phyloP scores from a whole-genome alignment of 306 rosid genomes.

The Quercus agrifolia region DNA sequence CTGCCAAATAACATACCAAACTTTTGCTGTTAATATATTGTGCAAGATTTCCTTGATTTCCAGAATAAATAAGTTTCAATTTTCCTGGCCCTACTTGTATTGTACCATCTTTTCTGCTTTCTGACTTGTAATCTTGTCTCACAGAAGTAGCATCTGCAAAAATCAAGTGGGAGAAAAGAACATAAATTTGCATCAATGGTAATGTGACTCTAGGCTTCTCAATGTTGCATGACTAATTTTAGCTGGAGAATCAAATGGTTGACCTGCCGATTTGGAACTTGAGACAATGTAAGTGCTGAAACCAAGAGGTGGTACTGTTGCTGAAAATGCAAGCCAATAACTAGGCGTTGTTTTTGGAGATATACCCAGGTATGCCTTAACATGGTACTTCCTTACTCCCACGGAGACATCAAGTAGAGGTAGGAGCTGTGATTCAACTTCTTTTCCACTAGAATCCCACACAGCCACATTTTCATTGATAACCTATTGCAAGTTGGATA shows the following conservation, averaged over 20 bases:
- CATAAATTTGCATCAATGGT: conserved; percentile 9
- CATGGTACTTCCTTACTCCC: conserved; percentile 38
- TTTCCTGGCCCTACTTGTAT: conserved; percentile 49
- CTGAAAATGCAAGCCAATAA: conserved; percentile 51
- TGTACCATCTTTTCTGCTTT: conserved; percentile 22
- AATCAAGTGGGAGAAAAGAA: conserved; percentile 17
- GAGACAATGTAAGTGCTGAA: conserved; percentile 49
- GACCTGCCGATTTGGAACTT: conserved; percentile 34
- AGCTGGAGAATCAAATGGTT: background rate
- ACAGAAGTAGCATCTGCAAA: conserved; percentile 46
- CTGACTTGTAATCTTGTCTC: conserved; percentile 43
- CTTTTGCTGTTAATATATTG: conserved; percentile 38
- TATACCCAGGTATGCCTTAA: conserved; percentile 43
- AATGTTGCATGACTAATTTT: background rate
- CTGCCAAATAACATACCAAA: conserved; percentile 30
- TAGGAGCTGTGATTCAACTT: conserved; percentile 48
- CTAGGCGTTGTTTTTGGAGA: conserved; percentile 38
- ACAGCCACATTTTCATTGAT: conserved; percentile 38
- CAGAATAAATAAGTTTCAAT: conserved; percentile 41
- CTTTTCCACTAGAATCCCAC: conserved; percentile 45
- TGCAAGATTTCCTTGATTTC: conserved; percentile 28
- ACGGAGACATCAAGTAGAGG: conserved; percentile 34
- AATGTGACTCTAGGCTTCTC: background rate
- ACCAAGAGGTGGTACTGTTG: conserved; percentile 51
- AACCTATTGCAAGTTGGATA: conserved; percentile 24